phyloP scores from a whole-genome alignment of 805 yeast species.

The Ogataea methanolica region DNA sequence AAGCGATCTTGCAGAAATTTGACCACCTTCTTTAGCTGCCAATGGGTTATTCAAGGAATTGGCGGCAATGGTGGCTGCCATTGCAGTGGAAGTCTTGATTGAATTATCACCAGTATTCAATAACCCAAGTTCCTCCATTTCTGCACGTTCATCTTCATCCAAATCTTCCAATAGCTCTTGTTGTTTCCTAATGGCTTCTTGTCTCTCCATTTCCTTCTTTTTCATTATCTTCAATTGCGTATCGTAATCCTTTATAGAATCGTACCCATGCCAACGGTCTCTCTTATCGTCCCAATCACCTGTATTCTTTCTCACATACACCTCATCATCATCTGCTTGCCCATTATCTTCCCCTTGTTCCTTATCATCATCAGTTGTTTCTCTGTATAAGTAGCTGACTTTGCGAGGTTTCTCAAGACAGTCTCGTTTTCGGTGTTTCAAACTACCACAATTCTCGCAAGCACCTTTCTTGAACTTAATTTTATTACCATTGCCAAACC shows the following conservation, averaged over 20 bases:
- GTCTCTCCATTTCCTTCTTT: constrained; percentile 39
- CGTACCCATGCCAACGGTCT: constrained; percentile 81
- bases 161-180: constrained; percentile 12
- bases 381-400: constrained; percentile 30
- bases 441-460: constrained; percentile 58
- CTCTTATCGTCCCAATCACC: constrained; percentile 64
- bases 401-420: constrained; percentile 56
- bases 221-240: constrained; percentile 45
- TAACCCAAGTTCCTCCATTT: constrained; percentile 37
- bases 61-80: constrained; percentile 4
- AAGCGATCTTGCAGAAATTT: constrained; percentile 52
- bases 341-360: constrained; percentile 1
- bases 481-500: not conserved
- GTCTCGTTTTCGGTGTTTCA: constrained; percentile 44
- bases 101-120: constrained; percentile 13
- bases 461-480: constrained; percentile 26
- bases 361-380: constrained; percentile 20
- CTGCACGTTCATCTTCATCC: constrained; percentile 42
- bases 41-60: constrained; percentile 5
- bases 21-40: constrained; percentile 18
- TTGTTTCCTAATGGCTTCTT: constrained; percentile 24
- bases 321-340: constrained; percentile 3
- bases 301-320: constrained; percentile 21
- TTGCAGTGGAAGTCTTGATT: constrained; percentile 15
- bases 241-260: constrained; percentile 53